A percentile compares a stretch with the other conserved stretches of the same genome.
These are phyloP conservation scores for Mucor indicus DNA, from an alignment of 371 early-diverging fungal genomes.

Conservation along the genomic window DNA sequence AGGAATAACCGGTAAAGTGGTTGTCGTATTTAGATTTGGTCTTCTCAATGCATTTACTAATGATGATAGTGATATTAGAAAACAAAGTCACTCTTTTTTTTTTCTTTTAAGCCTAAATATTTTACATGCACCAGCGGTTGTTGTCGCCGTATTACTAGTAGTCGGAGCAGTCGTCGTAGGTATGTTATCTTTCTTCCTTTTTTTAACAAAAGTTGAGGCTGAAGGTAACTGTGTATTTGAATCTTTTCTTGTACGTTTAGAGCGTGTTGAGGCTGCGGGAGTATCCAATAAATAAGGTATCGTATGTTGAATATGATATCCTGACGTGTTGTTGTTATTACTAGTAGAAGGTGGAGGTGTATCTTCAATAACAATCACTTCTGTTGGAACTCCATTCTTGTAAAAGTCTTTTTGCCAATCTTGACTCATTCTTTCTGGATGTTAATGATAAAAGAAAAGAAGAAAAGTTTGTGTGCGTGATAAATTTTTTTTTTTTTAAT, in stretches of 20 bases:
- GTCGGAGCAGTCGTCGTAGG: too few relatives aligned
- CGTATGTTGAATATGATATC: slow-evolving; percentile 8
- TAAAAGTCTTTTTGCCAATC: slow-evolving; percentile 58
- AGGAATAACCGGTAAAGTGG: slow-evolving; percentile 4
- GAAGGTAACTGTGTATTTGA: not conserved
- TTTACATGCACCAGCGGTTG: not conserved
- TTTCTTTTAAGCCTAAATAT: too few relatives aligned
- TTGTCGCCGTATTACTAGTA: not conserved
- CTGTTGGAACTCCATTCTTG: slow-evolving; percentile 55
- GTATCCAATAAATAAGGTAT: slow-evolving; percentile 18
- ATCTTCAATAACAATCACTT: slow-evolving; percentile 62
- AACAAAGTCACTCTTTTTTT: not conserved
- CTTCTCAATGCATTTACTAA: slow-evolving; percentile 8
- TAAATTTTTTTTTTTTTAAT: slow-evolving; percentile 1
- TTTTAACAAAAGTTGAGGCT: slow-evolving; percentile 4
- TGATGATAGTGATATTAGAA: too few relatives aligned
- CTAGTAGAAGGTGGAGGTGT: slow-evolving; percentile 41
- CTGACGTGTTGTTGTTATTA: not conserved
- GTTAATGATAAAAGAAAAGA: not conserved
- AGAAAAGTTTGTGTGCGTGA: too few relatives aligned
- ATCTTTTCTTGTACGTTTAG: slow-evolving; percentile 20
- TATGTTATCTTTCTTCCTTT: slow-evolving; percentile 16
- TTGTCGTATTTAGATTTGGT: slow-evolving; percentile 2
- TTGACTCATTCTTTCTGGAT: not conserved
- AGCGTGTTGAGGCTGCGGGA: slow-evolving; percentile 30